Percentiles rank a stretch among this genome's conserved stretches.
These are phyloP conservation scores for Leptoxyphium fumago DNA, from an alignment of 2,329 filamentous ascomycete species.

Conservation along the genomic window DNA sequence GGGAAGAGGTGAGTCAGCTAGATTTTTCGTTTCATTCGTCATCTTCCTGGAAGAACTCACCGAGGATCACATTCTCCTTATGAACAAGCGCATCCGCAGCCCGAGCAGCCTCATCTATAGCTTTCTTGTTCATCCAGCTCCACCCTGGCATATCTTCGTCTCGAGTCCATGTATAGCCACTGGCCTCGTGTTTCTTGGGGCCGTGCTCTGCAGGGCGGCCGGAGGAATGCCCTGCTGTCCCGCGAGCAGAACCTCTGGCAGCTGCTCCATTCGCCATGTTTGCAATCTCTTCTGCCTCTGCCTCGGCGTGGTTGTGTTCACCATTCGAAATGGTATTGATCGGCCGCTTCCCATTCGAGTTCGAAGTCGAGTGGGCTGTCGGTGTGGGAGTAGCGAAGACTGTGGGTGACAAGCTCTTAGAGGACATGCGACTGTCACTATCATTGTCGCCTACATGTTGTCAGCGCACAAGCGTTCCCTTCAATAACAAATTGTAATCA, in stretches of 20 bases:
- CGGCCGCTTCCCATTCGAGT: conserved; percentile 24
- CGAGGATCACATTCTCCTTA: conserved; percentile 24
- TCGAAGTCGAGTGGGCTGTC: conserved; percentile 13
- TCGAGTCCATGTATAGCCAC: conserved; percentile 20
- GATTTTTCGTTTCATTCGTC: neutral
- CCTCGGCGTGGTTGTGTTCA: conserved; percentile 12
- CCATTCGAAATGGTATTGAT: conserved; percentile 20
- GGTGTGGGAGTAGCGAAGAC: conserved; percentile 6
- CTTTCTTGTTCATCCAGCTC: conserved; percentile 42
- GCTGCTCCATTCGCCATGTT: conserved; percentile 4
- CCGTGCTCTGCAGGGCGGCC: conserved; percentile 5
- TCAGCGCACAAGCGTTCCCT: neutral
- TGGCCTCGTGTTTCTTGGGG: conserved; percentile 14
- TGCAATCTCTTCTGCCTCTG: conserved; percentile 3
- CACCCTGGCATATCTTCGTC: conserved; percentile 32
- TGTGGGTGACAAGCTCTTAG: conserved; percentile 5
- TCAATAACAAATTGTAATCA: too few species aligned
- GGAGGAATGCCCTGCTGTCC: neutral
- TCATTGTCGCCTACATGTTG: conserved; percentile 29
- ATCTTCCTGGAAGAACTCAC: conserved; percentile 8
- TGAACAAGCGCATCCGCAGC: conserved; percentile 37
- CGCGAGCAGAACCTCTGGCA: conserved; percentile 3
- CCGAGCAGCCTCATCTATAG: conserved; percentile 39
- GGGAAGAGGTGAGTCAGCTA: conserved; percentile 2
- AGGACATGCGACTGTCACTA: conserved; percentile 40